Conservation (phyloP, 106 monocot species). For the Triglochin maritima region DNA sequence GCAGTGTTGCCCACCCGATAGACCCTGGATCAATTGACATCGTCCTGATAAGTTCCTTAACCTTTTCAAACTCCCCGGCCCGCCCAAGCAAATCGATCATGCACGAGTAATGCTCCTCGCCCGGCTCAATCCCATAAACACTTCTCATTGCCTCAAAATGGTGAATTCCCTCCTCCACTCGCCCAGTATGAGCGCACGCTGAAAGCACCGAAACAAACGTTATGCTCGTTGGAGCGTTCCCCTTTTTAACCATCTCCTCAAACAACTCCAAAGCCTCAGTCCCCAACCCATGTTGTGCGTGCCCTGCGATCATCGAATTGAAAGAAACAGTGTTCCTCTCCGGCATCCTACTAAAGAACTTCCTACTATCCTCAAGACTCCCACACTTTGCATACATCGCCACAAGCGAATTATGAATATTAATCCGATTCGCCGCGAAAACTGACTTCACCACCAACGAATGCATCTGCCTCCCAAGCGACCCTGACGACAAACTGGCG, state of each 20-base stretch:
- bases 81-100: conserved; percentile 29
- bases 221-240: conserved; percentile 25
- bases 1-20: conserved; percentile 29
- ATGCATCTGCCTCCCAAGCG: conserved; percentile 56
- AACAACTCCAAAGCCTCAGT: conserved; percentile 36
- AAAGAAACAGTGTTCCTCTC: conserved; percentile 24
- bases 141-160: conserved; percentile 22
- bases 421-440: conserved; percentile 27
- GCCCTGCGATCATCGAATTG: conserved; percentile 40
- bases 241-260: conserved; percentile 26
- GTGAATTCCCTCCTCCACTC: conserved; percentile 22
- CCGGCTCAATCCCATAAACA: conserved; percentile 11
- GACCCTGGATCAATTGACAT: conserved; percentile 18
- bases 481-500: conserved; percentile 45
- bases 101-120: conserved; percentile 30
- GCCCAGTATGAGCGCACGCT: conserved; percentile 45
- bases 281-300: conserved; percentile 39
- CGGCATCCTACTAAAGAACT: conserved; percentile 29
- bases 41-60: conserved; percentile 10
- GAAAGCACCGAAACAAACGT: conserved; percentile 23
- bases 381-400: conserved; percentile 29
- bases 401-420: conserved; percentile 19
- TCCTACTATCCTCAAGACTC: conserved; percentile 16
- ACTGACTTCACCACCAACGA: conserved; percentile 32
- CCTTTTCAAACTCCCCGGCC: conserved; percentile 23